Evolutionary conservation across 768 basidiomycete genomes (phyloP), one percentile per base, ranked within the genome.

Genomic region (Tephrocybe rancida): DNA sequence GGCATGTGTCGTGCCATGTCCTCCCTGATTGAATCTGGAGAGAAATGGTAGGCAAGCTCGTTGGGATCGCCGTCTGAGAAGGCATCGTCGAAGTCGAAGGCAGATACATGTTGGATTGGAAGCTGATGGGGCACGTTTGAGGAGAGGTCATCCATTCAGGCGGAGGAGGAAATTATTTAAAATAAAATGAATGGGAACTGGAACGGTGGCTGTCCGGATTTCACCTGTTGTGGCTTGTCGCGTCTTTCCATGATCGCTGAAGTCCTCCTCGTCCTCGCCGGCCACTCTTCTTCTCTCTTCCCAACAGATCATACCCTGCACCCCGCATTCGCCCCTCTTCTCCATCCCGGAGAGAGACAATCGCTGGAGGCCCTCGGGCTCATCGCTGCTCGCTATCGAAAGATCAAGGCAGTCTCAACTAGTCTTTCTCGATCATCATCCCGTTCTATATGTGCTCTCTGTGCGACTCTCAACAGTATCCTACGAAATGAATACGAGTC

Each of bases 321-420:
- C 63, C 82, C 88, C 4, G 79, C 85, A 0, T 87, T 93, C 62
- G 54, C 69, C 5, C 76, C 84, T 3, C 82, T 94, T 14, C 81
- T 97, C 3, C 94, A 97, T 63, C 94, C 94, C 2, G 94, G 94
- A 9, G 94, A 96, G 64, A 80, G 86, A 48, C 84, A 94, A 67
- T 88, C 86, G 58, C 79, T 95, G n/a, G 87, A 92, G 63, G 80
- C 83, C 9, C 81, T 97, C 2, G 89, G 83, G 8, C 77, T 80
- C 44, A 82, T 95, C 44, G 93, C 90, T 1, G 79, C 76, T 47
- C 83, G 87, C 22, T 95, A 94, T 69, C 77, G 82, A 55, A 86
- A 76, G 57, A 85, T 96, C 67, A 88, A 84, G 67, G 65, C 74
- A 53, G 74, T 83, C 18, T 87, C 77, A 54, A 63, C 67, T 34